Percentiles rank a stretch among this genome's conserved stretches.
Evolutionary conservation across 2,329 filamentous ascomycete genomes (phyloP).

Genomic region (Fusarium verrucosum): DNA sequence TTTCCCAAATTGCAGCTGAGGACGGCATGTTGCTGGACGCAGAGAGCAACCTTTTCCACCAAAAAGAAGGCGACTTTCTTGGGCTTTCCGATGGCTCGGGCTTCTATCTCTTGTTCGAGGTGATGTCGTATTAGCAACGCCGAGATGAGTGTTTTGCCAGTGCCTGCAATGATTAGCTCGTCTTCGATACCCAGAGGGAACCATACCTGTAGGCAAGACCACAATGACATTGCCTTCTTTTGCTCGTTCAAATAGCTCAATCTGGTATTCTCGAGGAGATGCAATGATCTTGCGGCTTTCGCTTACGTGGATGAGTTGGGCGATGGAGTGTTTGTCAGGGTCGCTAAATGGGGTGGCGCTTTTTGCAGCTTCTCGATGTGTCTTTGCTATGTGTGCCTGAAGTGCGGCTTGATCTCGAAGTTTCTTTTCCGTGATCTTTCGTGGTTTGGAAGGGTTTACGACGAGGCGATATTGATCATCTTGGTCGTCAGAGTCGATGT

Average conservation of each 20-base stretch:
- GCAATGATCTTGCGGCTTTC: conserved; percentile 69
- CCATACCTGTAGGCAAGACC: conserved; percentile 84
- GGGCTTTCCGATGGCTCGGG: conserved; percentile 67
- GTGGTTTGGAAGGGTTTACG: conserved; percentile 46
- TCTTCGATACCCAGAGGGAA: rapidly evolving
- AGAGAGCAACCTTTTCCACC: conserved; percentile 88
- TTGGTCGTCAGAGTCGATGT: conserved; percentile 37
- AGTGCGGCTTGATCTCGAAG: conserved; percentile 62
- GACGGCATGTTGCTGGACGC: conserved; percentile 88
- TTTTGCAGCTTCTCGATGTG: conserved; percentile 50
- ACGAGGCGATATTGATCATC: conserved; percentile 44
- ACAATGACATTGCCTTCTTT: conserved; percentile 89
- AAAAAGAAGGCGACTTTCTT: conserved; percentile 85
- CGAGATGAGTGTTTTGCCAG: conserved; percentile 96
- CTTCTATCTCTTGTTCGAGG: conserved; percentile 79
- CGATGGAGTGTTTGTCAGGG: conserved; percentile 45
- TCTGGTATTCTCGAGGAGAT: conserved; percentile 87
- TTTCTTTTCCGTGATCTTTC: conserved; percentile 58
- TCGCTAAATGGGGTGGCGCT: conserved; percentile 41
- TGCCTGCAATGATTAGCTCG: conserved; percentile 61
- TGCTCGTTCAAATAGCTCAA: conserved; percentile 88
- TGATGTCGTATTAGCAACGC: conserved; percentile 82
- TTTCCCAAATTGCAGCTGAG: conserved; percentile 79
- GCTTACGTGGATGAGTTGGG: conserved; percentile 48
- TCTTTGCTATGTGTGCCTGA: conserved; percentile 53